phyloP scores from a whole-genome alignment of 371 early-diverging fungal genomes.

The Zancudomyces culisetae region DNA sequence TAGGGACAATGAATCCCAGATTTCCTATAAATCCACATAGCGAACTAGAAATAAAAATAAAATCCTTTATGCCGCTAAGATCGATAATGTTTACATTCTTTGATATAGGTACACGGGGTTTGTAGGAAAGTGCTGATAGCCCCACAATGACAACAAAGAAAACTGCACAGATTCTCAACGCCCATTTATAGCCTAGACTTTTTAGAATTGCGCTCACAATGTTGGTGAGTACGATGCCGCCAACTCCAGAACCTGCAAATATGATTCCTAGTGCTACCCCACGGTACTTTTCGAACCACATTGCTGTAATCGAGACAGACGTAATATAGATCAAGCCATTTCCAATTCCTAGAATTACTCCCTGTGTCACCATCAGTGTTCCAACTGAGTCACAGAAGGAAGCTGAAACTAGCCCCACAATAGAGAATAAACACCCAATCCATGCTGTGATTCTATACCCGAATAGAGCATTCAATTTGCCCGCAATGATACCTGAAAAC shows the following conservation, averaged over 20 bases:
- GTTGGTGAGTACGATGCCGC: slow-evolving; percentile 29
- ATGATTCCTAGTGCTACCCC: slow-evolving; percentile 36
- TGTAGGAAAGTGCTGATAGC: slow-evolving; percentile 26
- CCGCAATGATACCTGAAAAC: slow-evolving; percentile 32
- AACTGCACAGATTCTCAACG: slow-evolving; percentile 26
- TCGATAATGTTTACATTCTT: slow-evolving; percentile 16
- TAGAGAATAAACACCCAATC: slow-evolving; percentile 31
- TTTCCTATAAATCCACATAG: slow-evolving; percentile 10
- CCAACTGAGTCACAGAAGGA: slow-evolving; percentile 32
- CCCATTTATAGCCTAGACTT: slow-evolving; percentile 19
- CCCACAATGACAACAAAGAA: slow-evolving; percentile 14
- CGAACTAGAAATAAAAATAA: slow-evolving; percentile 14
- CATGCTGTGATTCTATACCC: slow-evolving; percentile 36
- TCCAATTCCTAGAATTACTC: slow-evolving; percentile 33
- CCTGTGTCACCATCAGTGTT: slow-evolving; percentile 47
- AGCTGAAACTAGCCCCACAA: slow-evolving; percentile 30
- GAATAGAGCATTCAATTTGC: slow-evolving; percentile 33
- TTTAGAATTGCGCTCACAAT: slow-evolving; percentile 20
- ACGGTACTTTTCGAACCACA: slow-evolving; percentile 28
- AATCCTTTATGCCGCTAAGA: slow-evolving; percentile 14
- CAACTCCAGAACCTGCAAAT: slow-evolving; percentile 30
- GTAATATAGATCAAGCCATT: slow-evolving; percentile 27
- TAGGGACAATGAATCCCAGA: slow-evolving; percentile 28
- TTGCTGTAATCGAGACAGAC: slow-evolving; percentile 23
- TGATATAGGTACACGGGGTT: slow-evolving; percentile 19